These are phyloP conservation scores for Wilcoxina mikolae DNA, from an alignment of 495 filamentous ascomycete species.

Conservation along the genomic window DNA sequence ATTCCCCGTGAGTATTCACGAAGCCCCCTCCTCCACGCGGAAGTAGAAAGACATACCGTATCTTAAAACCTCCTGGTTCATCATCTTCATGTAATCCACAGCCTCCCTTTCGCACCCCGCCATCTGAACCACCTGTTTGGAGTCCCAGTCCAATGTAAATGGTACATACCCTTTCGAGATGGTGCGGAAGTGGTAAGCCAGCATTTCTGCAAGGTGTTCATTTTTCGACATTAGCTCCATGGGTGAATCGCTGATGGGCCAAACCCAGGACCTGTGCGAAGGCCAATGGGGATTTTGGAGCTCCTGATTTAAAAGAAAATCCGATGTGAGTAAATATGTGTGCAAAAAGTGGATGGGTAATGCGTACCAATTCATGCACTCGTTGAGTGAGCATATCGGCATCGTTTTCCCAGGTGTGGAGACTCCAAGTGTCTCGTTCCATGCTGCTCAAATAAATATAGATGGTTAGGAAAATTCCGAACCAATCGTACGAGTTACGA, in stretches of 20 bases:
- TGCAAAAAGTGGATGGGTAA: not conserved
- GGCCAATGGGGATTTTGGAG: slow-evolving; percentile 11
- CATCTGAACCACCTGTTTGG: slow-evolving; percentile 17
- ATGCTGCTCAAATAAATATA: slow-evolving; percentile 19
- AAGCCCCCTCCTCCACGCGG: not conserved
- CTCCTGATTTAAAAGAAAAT: slow-evolving; percentile 2
- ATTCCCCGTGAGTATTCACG: not conserved
- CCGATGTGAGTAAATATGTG: not conserved
- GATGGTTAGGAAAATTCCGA: slow-evolving; percentile 25
- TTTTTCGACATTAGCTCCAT: slow-evolving; percentile 17
- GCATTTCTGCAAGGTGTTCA: slow-evolving; percentile 19
- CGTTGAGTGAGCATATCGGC: slow-evolving; percentile 11
- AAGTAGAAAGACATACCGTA: slow-evolving; percentile 9
- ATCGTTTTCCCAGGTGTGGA: slow-evolving; percentile 20
- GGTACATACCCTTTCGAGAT: slow-evolving; percentile 25
- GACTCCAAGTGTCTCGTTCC: slow-evolving; percentile 24
- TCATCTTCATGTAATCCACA: slow-evolving; percentile 21
- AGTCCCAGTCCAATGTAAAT: slow-evolving; percentile 25
- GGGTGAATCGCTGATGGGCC: slow-evolving; percentile 20
- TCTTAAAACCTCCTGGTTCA: slow-evolving; percentile 14
- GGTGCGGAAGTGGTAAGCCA: slow-evolving; percentile 25
- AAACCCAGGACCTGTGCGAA: slow-evolving; percentile 15
- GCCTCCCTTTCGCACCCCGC: slow-evolving; percentile 22
- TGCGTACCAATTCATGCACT: slow-evolving; percentile 16
- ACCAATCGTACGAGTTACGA: slow-evolving; percentile 24